These are phyloP conservation scores for Saccharomyces hybrid DNA, from an alignment of 1,139 yeast species.

Conservation along the genomic window DNA sequence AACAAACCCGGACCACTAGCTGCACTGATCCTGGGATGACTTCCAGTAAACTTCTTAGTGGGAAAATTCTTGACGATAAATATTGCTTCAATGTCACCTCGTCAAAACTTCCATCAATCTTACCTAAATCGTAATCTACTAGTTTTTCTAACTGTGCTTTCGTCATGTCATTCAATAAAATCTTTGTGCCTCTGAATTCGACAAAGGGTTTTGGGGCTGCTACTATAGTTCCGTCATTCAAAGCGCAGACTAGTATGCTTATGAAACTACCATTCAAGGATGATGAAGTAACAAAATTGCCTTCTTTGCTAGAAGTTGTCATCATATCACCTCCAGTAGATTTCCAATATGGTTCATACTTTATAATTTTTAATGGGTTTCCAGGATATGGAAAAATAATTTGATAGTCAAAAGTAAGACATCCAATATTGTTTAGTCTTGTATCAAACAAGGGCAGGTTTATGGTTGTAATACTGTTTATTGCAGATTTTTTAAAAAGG, in stretches of 20 bases:
- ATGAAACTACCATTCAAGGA: slow-evolving; percentile 78
- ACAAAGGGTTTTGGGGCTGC: slow-evolving; percentile 69
- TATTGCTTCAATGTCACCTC: slow-evolving; percentile 19
- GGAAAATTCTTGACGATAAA: slow-evolving; percentile 43
- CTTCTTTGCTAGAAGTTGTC: slow-evolving; percentile 12
- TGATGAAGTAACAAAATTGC: slow-evolving; percentile 79
- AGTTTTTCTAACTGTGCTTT: slow-evolving; percentile 30
- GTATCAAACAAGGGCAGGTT: slow-evolving; percentile 76
- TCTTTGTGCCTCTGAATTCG: slow-evolving; percentile 44
- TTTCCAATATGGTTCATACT: slow-evolving; percentile 96
- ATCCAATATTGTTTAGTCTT: slow-evolving; percentile 76
- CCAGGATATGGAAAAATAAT: slow-evolving; percentile 89
- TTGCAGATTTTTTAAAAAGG: slow-evolving; percentile 39
- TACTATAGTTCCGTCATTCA: slow-evolving; percentile 80
- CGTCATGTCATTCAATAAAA: slow-evolving; percentile 44
- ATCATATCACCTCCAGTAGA: slow-evolving; percentile 32
- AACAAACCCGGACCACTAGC: slow-evolving; percentile 69
- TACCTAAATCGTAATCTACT: slow-evolving; percentile 20
- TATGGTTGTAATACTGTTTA: slow-evolving; percentile 35
- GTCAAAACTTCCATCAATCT: slow-evolving; percentile 33
- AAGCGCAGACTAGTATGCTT: slow-evolving; percentile 59
- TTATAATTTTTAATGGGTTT: slow-evolving; percentile 72
- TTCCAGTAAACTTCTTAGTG: slow-evolving; percentile 54
- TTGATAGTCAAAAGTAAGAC: slow-evolving; percentile 67
- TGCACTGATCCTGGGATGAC: slow-evolving; percentile 52